A percentile compares a stretch with the other conserved stretches of the same genome.
Evolutionary conservation across 164 flowering plant species (phyloP).

Genomic region (Buxus sempervirens): DNA sequence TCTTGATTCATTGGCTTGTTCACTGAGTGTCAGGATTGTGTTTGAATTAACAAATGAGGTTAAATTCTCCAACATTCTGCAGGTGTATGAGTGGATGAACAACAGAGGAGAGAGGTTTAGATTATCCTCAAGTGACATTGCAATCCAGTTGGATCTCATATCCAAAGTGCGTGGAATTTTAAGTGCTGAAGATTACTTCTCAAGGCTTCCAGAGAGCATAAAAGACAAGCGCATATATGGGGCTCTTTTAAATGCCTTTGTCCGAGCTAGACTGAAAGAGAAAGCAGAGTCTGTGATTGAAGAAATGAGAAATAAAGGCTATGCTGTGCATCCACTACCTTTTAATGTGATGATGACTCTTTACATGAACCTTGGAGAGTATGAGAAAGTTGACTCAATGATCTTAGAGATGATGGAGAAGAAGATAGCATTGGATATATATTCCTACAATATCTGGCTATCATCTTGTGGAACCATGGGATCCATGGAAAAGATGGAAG

Average conservation of each 20-base stretch:
- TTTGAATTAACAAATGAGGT: too few relatives aligned
- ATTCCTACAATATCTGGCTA: conserved; percentile 68
- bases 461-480: conserved; percentile 52
- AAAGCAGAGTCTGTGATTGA: conserved; percentile 14
- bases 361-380: conserved; percentile 55
- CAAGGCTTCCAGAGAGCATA: conserved; percentile 31
- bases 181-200: conserved; percentile 52
- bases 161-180: conserved; percentile 55
- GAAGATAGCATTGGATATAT: conserved; percentile 40
- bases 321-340: conserved; percentile 41
- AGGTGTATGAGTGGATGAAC: conserved; percentile 77
- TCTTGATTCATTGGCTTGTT: too few relatives aligned
- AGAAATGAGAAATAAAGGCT: conserved; percentile 44
- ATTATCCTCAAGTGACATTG: conserved; percentile 54
- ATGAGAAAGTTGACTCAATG: conserved; percentile 44
- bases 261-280: conserved; percentile 37
- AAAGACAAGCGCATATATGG: conserved; percentile 55
- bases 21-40: too few relatives aligned
- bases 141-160: conserved; percentile 62
- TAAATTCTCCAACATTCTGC: conserved; percentile 4
- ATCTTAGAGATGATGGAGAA: conserved; percentile 56
- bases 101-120: conserved; percentile 49
- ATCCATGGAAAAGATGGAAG: conserved; percentile 46
- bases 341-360: conserved; percentile 76
- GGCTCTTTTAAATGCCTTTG: conserved; percentile 60